Conservation (phyloP, 2,329 filamentous ascomycete species). For the Hirsutella rhossiliensis region DNA sequence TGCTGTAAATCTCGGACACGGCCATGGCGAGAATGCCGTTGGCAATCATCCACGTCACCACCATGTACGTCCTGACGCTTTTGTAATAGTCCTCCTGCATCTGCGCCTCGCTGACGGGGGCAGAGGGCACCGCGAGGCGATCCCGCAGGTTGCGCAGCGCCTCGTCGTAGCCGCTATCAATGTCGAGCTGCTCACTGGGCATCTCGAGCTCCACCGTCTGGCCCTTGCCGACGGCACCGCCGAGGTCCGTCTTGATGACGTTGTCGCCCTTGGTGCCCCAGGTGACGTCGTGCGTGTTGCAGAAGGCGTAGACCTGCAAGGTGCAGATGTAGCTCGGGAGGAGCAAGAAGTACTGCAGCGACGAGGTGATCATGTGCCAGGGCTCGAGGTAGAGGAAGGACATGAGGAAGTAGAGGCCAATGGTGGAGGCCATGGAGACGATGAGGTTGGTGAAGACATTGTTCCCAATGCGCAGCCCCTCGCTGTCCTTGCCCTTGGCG, state of each 20-base stretch:
- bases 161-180: slow-evolving; percentile 95
- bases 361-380: slow-evolving; percentile 97
- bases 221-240: slow-evolving; percentile 67
- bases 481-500: slow-evolving; percentile 26
- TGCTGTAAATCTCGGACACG: slow-evolving; percentile 73
- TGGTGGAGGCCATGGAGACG: slow-evolving; percentile 74
- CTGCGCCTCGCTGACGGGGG: slow-evolving; percentile 58
- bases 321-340: slow-evolving; percentile 93
- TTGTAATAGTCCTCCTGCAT: slow-evolving; percentile 98
- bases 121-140: slow-evolving; percentile 64
- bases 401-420: slow-evolving; percentile 94
- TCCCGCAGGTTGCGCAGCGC: slow-evolving; percentile 93
- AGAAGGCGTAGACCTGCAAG: slow-evolving; percentile 95
- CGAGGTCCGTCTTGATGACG: slow-evolving; percentile 82
- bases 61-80: slow-evolving; percentile 95
- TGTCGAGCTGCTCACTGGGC: slow-evolving; percentile 95
- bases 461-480: slow-evolving; percentile 52
- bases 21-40: slow-evolving; percentile 93
- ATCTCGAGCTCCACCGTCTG: slow-evolving; percentile 89
- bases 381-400: slow-evolving; percentile 94
- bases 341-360: slow-evolving; percentile 83
- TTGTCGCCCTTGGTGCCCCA: slow-evolving; percentile 99
- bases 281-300: slow-evolving; percentile 96
- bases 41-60: slow-evolving; percentile 83
- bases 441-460: slow-evolving; percentile 94